A percentile compares a stretch with the other conserved stretches of the same genome.
Evolutionary conservation across 2,329 filamentous ascomycete genomes (phyloP).

Genomic region (Talaromyces rugulosus): DNA sequence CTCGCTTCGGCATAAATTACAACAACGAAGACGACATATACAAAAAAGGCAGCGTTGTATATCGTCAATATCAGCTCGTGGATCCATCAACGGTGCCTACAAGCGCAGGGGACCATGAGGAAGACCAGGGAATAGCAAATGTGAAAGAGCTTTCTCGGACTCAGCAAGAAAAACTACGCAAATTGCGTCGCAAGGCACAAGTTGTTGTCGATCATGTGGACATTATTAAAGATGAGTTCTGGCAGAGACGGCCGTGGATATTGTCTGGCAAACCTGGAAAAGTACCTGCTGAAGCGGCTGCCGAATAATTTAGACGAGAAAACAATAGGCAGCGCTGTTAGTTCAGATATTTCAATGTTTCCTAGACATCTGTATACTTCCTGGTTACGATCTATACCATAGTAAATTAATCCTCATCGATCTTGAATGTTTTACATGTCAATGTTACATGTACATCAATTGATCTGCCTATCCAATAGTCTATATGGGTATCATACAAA

Average conservation of each 20-base stretch:
- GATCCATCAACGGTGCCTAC: slow-evolving; percentile 47
- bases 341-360: neutral
- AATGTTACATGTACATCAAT: neutral
- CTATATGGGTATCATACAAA: slow-evolving; percentile 2
- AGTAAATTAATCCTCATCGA: slow-evolving; percentile 10
- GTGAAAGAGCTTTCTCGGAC: slow-evolving; percentile 63
- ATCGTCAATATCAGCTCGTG: slow-evolving; percentile 75
- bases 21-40: slow-evolving; percentile 93
- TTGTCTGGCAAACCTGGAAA: slow-evolving; percentile 69
- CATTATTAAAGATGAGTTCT: slow-evolving; percentile 94
- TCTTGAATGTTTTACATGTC: neutral
- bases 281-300: slow-evolving; percentile 50
- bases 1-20: slow-evolving; percentile 87
- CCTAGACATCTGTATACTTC: neutral
- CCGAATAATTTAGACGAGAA: slow-evolving; percentile 13
- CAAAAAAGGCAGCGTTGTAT: slow-evolving; percentile 88
- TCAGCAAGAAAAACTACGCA: slow-evolving; percentile 78
- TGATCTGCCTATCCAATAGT: neutral
- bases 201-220: slow-evolving; percentile 83
- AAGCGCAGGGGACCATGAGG: slow-evolving; percentile 18
- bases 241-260: slow-evolving; percentile 81
- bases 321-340: slow-evolving; percentile 9
- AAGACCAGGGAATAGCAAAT: slow-evolving; percentile 18
- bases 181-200: slow-evolving; percentile 72
- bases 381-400: neutral